Evolutionary conservation across 345 rosid species (phyloP).

Genomic region (Mallotus nudiflorus): DNA sequence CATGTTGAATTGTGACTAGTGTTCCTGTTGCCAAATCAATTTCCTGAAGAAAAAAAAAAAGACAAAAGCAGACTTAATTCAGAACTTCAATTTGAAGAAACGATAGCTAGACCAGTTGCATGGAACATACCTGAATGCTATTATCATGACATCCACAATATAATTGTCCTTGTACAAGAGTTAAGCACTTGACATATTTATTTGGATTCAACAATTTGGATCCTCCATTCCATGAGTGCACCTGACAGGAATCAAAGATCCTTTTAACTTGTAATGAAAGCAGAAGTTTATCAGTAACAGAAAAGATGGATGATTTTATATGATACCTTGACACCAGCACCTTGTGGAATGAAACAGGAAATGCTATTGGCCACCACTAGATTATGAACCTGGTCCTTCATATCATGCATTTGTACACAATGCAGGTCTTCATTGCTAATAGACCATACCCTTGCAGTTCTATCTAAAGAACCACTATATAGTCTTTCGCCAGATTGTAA

Average conservation of each 20-base stretch:
- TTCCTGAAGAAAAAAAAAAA: too few species aligned
- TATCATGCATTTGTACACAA: constrained; percentile 57
- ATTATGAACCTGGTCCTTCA: constrained; percentile 64
- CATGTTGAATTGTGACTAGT: constrained; percentile 47
- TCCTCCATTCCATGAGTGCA: constrained; percentile 63
- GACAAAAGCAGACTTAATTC: neutral
- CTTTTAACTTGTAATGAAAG: neutral
- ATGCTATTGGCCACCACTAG: constrained; percentile 48
- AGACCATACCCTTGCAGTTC: constrained; percentile 60
- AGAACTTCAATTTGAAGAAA: neutral
- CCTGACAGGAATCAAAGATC: constrained; percentile 33
- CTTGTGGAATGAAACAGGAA: constrained; percentile 67
- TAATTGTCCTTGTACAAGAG: constrained; percentile 55
- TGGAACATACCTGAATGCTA: constrained; percentile 56
- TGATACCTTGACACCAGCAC: constrained; percentile 68
- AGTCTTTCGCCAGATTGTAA: constrained; percentile 53
- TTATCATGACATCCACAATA: constrained; percentile 73
- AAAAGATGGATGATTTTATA: neutral
- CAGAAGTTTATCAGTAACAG: neutral
- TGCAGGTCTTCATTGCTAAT: constrained; percentile 37
- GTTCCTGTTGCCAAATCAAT: constrained; percentile 72
- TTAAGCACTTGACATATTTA: constrained; percentile 52
- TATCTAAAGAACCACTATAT: constrained; percentile 68
- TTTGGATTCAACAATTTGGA: constrained; percentile 48
- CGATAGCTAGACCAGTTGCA: neutral